Base-by-base conservation (phyloP, 169 alveolate species). In the Hepatocystis sp. region DNA sequence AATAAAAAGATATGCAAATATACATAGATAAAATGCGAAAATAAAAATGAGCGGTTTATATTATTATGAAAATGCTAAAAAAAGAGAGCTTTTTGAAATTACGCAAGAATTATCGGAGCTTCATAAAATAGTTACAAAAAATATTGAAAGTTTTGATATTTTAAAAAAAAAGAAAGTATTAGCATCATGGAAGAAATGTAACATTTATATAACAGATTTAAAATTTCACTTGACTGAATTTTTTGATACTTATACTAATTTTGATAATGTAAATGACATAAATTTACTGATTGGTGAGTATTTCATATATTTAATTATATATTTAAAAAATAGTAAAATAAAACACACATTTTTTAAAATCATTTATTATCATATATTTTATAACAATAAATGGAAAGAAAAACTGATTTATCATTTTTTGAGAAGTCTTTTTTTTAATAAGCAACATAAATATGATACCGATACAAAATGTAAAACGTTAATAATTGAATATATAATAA, bases 241-340 rank as follows among this genome's bases (percentile, higher is more conserved):
- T 64, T 63, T 81, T 81, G 89, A 64, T 13, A 61, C 60, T 49
- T 76, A 81, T 65, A 49, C 34, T 58, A 34, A 56, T 51, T 81
- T 81, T 81, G 19, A 25, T n/a, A 63, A 49, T n/a, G 60, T 34
- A 28, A 63, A 81, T 81, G 89, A 81, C 44, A 81, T 13, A 34
- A 81, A 81, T 63, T 11, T 81, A 63, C 63, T 40, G 42, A 81
- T 81, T 32, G 89, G 89, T 47, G 84, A 81, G 49, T 81, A 81
- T 49, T 81, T 81, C 44, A 61, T 81, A 28, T 81, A 81, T 56
- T 65, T 81, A 11, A 63, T 32, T 47, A 52, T 81, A 61, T 81
- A 63, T 27, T 55, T 61, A 30, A 81, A 52, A 81, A 39, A 56
- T 63, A 19, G 46, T 46, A 81, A 81, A 64, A 81, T 49, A 23